phyloP scores from a whole-genome alignment of 345 rosid species.

The Theobroma cacao region DNA sequence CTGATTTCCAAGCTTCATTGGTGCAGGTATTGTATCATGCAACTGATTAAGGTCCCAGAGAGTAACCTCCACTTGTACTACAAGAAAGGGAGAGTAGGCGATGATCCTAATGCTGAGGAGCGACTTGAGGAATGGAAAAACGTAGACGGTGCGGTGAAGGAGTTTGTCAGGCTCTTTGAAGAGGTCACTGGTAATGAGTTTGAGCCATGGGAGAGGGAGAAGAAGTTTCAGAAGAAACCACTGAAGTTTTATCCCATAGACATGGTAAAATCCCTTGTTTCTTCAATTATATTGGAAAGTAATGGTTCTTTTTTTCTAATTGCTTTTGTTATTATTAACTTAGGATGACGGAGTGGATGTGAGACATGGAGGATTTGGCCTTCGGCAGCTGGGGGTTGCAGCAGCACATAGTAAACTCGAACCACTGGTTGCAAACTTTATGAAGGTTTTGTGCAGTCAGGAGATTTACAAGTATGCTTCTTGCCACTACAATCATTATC shows the following conservation, averaged over 20 bases:
- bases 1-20: neutral
- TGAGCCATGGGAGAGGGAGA: constrained; percentile 81
- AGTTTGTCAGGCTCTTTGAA: constrained; percentile 62
- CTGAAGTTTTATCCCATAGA: constrained; percentile 60
- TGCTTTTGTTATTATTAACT: neutral
- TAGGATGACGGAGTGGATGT: constrained; percentile 77
- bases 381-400: constrained; percentile 67
- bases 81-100: constrained; percentile 75
- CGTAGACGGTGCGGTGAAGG: constrained; percentile 51
- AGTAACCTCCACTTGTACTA: constrained; percentile 56
- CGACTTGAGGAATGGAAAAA: constrained; percentile 72
- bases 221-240: constrained; percentile 66
- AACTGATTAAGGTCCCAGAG: constrained; percentile 54
- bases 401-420: constrained; percentile 66
- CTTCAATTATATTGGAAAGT: neutral
- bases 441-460: constrained; percentile 67
- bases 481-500: neutral
- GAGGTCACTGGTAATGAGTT: constrained; percentile 79
- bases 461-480: constrained; percentile 58
- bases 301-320: too few relatives aligned
- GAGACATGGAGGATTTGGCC: constrained; percentile 69
- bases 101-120: constrained; percentile 59
- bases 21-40: constrained; percentile 67
- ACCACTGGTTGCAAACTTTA: constrained; percentile 56
- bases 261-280: constrained; percentile 44